Percentiles rank a stretch among this genome's conserved stretches.
Conservation (phyloP, 768 basidiomycete species). For the Pilatotrama ljubarskyi region DNA sequence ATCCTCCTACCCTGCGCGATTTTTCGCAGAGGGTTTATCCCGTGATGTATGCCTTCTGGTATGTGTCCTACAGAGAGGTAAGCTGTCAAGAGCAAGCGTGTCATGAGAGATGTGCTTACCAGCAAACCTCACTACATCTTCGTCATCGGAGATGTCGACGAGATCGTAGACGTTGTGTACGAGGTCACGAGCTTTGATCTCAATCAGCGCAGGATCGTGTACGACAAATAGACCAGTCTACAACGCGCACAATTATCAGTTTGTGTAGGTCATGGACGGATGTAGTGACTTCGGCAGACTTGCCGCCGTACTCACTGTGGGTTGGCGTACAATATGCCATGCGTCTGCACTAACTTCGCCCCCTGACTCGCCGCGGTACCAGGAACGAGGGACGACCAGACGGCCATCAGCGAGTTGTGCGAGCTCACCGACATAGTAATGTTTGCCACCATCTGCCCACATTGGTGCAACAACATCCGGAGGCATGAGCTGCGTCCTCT, state of each 20-base stretch:
- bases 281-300: neutral
- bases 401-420: neutral
- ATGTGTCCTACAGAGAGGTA: neutral
- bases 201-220: too few species aligned
- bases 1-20: neutral
- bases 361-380: neutral
- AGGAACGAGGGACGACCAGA: neutral
- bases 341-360: neutral
- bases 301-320: neutral
- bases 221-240: too few species aligned
- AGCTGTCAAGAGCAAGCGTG: neutral
- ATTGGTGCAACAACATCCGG: neutral
- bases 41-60: neutral
- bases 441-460: conserved; percentile 2
- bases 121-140: too few species aligned
- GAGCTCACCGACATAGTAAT: conserved; percentile 5
- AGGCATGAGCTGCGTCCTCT: neutral
- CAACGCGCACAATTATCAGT: neutral
- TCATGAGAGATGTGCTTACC: too few species aligned
- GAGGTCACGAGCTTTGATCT: too few species aligned
- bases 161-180: too few species aligned
- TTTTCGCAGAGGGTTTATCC: neutral
- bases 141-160: too few species aligned
- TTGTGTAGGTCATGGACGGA: neutral
- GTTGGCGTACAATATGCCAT: neutral